Evolutionary conservation across 768 basidiomycete genomes (phyloP).

Genomic region (Asterophora lycoperdoides): DNA sequence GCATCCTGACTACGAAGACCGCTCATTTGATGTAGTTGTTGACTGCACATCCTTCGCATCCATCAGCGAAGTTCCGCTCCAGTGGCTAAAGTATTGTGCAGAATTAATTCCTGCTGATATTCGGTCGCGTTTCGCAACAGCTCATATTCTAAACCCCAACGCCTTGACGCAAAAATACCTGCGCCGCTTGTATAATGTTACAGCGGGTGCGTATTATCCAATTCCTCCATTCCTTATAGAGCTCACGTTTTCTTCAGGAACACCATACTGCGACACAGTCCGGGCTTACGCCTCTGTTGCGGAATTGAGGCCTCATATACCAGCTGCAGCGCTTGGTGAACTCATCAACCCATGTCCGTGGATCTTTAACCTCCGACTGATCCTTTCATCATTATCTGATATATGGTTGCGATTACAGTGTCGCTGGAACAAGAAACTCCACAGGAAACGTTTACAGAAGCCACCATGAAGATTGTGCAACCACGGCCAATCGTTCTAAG

Average conservation of each 20-base stretch:
- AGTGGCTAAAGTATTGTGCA: conserved; percentile 75
- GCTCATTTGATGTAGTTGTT: conserved; percentile 65
- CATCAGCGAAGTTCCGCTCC: conserved; percentile 72
- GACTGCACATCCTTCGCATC: conserved; percentile 79
- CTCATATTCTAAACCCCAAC: conserved; percentile 75
- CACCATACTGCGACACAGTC: conserved; percentile 47
- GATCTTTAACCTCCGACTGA: background rate
- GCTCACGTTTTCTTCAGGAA: conserved; percentile 33
- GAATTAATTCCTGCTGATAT: conserved; percentile 73
- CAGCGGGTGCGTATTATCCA: conserved; percentile 34
- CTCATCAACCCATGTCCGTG: conserved; percentile 55
- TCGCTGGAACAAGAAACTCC: conserved; percentile 57
- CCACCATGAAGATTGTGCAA: conserved; percentile 64
- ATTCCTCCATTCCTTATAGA: background rate
- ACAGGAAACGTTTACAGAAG: conserved; percentile 48
- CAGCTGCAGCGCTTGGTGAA: conserved; percentile 40
- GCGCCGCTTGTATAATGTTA: conserved; percentile 72
- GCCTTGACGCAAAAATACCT: conserved; percentile 67
- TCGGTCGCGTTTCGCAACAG: conserved; percentile 51
- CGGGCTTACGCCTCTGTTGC: conserved; percentile 59
- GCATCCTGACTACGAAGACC: conserved; percentile 41
- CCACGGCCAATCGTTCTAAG: conserved; percentile 70
- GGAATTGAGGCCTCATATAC: conserved; percentile 56
- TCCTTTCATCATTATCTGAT: conserved; percentile 1
- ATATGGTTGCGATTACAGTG: conserved; percentile 32